Conservation (phyloP, 148 eudicot genomes). For the Suaeda aralocaspica region DNA sequence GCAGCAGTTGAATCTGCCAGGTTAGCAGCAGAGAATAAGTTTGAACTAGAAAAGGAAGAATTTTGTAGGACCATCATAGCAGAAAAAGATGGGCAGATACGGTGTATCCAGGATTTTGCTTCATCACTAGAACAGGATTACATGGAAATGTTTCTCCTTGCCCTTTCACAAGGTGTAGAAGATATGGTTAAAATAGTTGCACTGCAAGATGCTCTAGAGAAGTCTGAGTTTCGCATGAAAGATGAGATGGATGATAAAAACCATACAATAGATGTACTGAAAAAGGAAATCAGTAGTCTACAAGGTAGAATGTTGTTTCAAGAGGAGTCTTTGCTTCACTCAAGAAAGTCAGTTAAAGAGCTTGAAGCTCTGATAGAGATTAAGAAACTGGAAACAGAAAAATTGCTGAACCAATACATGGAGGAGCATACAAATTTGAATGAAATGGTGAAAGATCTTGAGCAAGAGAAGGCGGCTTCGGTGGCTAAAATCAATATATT, state of each 20-base stretch:
- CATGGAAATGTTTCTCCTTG: slow-evolving; percentile 20
- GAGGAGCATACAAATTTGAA: slow-evolving; percentile 27
- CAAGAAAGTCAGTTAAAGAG: slow-evolving; percentile 26
- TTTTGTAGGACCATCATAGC: slow-evolving; percentile 20
- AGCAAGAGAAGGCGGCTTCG: slow-evolving; percentile 31
- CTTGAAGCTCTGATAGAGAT: slow-evolving; percentile 39
- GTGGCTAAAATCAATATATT: slow-evolving; percentile 29
- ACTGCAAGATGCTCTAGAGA: slow-evolving; percentile 40
- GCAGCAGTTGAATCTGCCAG: slow-evolving; percentile 28
- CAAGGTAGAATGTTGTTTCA: slow-evolving; percentile 25
- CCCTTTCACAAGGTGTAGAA: slow-evolving; percentile 34
- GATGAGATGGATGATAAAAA: slow-evolving; percentile 40
- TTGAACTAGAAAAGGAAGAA: slow-evolving; percentile 39
- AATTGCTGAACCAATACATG: slow-evolving; percentile 25
- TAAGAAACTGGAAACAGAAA: slow-evolving; percentile 32
- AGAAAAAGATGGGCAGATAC: slow-evolving; percentile 40
- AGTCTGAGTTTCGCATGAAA: slow-evolving; percentile 32
- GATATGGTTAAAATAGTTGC: slow-evolving; percentile 31
- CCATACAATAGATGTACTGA: slow-evolving; percentile 21
- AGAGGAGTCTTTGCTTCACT: slow-evolving; percentile 31
- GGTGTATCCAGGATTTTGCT: slow-evolving; percentile 29
- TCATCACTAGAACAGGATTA: slow-evolving; percentile 30
- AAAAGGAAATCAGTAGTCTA: slow-evolving; percentile 24
- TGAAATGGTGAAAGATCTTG: slow-evolving; percentile 31
- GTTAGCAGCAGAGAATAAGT: slow-evolving; percentile 30